Evolutionary conservation across 2,329 filamentous ascomycete genomes (phyloP).

Genomic region (Metarhizium brunneum): DNA sequence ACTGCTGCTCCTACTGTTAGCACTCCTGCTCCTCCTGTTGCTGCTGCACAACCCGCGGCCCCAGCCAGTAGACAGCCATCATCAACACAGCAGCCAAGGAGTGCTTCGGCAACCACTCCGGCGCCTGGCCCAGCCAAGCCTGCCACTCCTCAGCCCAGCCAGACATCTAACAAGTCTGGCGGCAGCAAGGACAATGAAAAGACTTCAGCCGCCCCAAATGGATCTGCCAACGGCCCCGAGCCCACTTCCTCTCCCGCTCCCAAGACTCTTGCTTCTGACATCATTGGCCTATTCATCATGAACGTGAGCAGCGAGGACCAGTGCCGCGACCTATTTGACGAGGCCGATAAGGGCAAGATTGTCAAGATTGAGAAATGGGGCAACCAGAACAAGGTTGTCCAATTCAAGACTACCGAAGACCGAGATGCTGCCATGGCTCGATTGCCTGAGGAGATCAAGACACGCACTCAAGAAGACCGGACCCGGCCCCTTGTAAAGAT

Average conservation of each 20-base stretch:
- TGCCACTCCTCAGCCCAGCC: slow-evolving; percentile 40
- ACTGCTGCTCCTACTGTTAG: slow-evolving; percentile 14
- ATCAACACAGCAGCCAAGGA: slow-evolving; percentile 32
- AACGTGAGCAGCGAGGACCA: slow-evolving; percentile 78
- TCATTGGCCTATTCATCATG: slow-evolving; percentile 82
- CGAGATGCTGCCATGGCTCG: slow-evolving; percentile 70
- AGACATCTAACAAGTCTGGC: slow-evolving; percentile 28
- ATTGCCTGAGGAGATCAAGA: slow-evolving; percentile 69
- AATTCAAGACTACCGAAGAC: slow-evolving; percentile 72
- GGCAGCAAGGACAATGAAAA: slow-evolving; percentile 49
- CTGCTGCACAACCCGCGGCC: slow-evolving; percentile 25
- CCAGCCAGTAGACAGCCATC: slow-evolving; percentile 27
- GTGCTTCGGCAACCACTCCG: slow-evolving; percentile 25
- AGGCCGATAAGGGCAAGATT: slow-evolving; percentile 78
- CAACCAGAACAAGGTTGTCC: slow-evolving; percentile 72
- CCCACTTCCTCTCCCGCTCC: slow-evolving; percentile 47
- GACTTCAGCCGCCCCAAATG: slow-evolving; percentile 38
- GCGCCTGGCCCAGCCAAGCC: slow-evolving; percentile 27
- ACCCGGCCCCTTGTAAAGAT: slow-evolving; percentile 76
- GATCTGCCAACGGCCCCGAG: slow-evolving; percentile 42
- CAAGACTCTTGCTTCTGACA: slow-evolving; percentile 54
- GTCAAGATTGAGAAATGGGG: slow-evolving; percentile 69
- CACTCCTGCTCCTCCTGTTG: slow-evolving; percentile 25
- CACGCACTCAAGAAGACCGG: slow-evolving; percentile 59
- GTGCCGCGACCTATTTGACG: slow-evolving; percentile 68